Evolutionary conservation across 2,329 filamentous ascomycete genomes (phyloP), one percentile per base, ranked within the genome.

Genomic region (Fusarium coffeatum): DNA sequence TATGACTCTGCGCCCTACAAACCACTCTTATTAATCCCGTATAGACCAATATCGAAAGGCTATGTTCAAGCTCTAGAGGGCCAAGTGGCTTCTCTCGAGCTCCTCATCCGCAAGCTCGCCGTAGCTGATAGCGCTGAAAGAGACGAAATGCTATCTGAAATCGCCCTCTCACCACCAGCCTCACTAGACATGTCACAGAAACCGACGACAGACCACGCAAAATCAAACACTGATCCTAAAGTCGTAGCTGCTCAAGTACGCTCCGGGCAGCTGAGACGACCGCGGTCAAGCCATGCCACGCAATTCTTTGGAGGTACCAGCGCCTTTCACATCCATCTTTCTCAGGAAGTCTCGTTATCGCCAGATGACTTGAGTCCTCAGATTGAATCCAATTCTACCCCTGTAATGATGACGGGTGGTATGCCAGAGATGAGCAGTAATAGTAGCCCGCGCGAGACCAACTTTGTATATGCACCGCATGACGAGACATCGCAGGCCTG

Each of bases 271-370:
- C 49, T 81, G 25, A 79, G 83, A 7, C 80, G 82, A 20, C 75
- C 83, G 49, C 77, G 79, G 49, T 78, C 79, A 41, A 80, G 81
- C 20, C 81, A 79, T 41, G 78, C 80, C 8, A 76, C 81, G 6
- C 82, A 84, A 60, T 85, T 85, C 74, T 86, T 83, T 72, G 83
- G 84, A 10, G 79, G 82, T 18, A 85, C 83, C 18, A 85, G 83
- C 64, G 78, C 84, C 20, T 83, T 84, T 61, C 82, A 83, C 64
- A 78, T 80, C 45, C 77, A 78, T 51, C 73, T 76, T 58, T 79
- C 72, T 23, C 72, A 73, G 34, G 76, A 75, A 42, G 76, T 69
- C 28, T 72, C 76, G 22, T 23, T 75, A 25, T 66, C 70, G 1
- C 60, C 60, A 9, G 64, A 57, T 40, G 62, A 68, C 32, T 55